Base-by-base conservation (phyloP, 768 basidiomycete species). In the Pisolithus orientalis region DNA sequence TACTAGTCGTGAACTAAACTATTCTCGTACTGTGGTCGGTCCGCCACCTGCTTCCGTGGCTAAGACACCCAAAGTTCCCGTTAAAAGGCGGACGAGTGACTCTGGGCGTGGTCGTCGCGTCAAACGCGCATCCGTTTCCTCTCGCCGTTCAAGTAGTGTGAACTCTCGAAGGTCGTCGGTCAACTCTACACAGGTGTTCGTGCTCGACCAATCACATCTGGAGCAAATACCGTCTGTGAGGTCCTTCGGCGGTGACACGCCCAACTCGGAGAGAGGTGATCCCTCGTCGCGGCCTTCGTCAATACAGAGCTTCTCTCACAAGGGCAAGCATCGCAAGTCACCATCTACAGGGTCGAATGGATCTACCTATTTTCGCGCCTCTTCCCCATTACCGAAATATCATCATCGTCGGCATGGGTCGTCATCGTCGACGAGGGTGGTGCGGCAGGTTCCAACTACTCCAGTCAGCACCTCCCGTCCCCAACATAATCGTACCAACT, bases 81-180 rank as follows among this genome's bases (percentile, higher is more conserved):
- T 78, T 38, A 82, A 83, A 64, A 76, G 80, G 44, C 71, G 80
- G 42, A 62, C 76, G 11, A 80, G 81, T 56, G 74, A 71, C 31
- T 70, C 66, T 2, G 65, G 66, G 17, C 68, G 65, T 42, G 76
- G 76, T 16, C 78, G 84, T 53, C 78, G 85, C 51, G 70, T 75
- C 14, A 84, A 85, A 48, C 79, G 90, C 14, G 83, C 83, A 0
- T 87, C 87, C 0, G 70, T 84, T 40, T 89, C 88, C 0, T 94
- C 93, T 24, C 80, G 88, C 44, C 82, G 94, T 27, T 94, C 92
- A 13, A 94, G 90, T 64, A 93, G 90, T 53, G 87, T 94, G 57
- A 94, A 93, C 63, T 96, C 94, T 6, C 75, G 87, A 34, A 75
- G 92, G 39, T 85, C 83, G 1, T 84, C 82, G 8, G 67, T 75